These are phyloP conservation scores for Ogataea nonfermentans DNA, from an alignment of 805 yeast genomes.

Conservation along the genomic window DNA sequence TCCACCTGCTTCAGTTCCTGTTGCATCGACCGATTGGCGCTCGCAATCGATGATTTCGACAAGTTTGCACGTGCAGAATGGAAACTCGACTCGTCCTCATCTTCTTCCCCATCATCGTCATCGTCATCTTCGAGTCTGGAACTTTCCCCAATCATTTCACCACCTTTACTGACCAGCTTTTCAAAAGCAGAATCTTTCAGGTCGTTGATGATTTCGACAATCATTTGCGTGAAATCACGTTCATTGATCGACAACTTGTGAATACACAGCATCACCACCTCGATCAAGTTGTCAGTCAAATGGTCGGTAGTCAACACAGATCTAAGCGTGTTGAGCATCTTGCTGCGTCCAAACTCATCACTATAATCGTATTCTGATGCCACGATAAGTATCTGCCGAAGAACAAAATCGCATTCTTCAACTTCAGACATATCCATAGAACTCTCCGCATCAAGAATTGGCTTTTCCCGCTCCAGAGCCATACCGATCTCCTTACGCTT, in stretches of 20 bases:
- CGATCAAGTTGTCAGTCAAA: slow-evolving; percentile 52
- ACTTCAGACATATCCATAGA: slow-evolving; percentile 42
- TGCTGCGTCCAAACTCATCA: slow-evolving; percentile 87
- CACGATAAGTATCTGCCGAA: slow-evolving; percentile 67
- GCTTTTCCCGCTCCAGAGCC: slow-evolving; percentile 25
- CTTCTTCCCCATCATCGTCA: slow-evolving; percentile 25
- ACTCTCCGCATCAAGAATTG: slow-evolving; percentile 20
- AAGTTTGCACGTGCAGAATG: slow-evolving; percentile 32
- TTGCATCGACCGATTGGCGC: slow-evolving; percentile 33
- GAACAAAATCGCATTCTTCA: slow-evolving; percentile 65
- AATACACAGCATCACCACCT: slow-evolving; percentile 61
- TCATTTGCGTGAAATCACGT: slow-evolving; percentile 78
- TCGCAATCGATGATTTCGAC: slow-evolving; percentile 32
- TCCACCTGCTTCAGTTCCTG: slow-evolving; percentile 37
- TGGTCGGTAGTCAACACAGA: slow-evolving; percentile 57
- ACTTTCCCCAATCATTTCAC: slow-evolving; percentile 28
- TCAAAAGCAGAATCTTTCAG: slow-evolving; percentile 63
- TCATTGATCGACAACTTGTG: slow-evolving; percentile 73
- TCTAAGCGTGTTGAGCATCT: slow-evolving; percentile 60
- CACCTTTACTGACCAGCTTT: slow-evolving; percentile 21
- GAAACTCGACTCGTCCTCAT: slow-evolving; percentile 20
- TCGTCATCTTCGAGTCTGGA: slow-evolving; percentile 24
- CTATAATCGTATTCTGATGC: slow-evolving; percentile 77
- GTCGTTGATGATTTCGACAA: slow-evolving; percentile 84
- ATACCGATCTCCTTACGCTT: slow-evolving; percentile 38